Evolutionary conservation across 495 filamentous ascomycete species (phyloP), one percentile per base, ranked within the genome.

Genomic region (Pyrenula massariospora): DNA sequence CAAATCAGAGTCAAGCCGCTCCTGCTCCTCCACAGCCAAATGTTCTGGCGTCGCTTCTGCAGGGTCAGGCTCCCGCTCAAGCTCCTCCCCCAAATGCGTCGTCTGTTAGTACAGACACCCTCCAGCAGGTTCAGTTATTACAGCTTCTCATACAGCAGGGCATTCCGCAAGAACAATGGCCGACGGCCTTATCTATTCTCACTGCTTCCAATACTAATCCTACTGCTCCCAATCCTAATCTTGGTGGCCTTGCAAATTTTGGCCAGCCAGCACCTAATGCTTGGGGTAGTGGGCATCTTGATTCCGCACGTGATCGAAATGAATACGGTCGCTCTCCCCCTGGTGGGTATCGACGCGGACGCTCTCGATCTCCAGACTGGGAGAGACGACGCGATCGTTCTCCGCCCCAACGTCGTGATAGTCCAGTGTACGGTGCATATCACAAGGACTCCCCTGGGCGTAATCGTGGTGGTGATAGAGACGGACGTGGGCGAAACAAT

Each of bases 311-410:
- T 79, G 85, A 89, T 62, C 78, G 79, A 56, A 74, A 79, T 31
- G 73, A 77, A 48, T 80, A 74, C 63, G 70, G 75, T 66, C 76
- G 78, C 52, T 84, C 82, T 19, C 81, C 80, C 22, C 72, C 77
- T 25, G n/a, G n/a, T n/a, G n/a, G n/a, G n/a, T 78, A 79, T 56
- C 84, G 83, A 64, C 84, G 86, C 49, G 81, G 84, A 54, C 84
- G 88, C 21, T 93, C 89, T 36, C 80, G 88, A 50, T 93, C 89
- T 24, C 86, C 87, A 36, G 76, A 76, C 42, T 86, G 84, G 66
- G 80, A 78, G 62, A 85, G 87, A 71, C 83, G 81, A 56, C 73
- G 81, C 55, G 78, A 81, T 52, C 72, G 70, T 10, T 79, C 77
- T 5, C 78, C 80, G 23, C 76, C 77, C 57, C 80, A 78, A 56